A percentile compares a stretch with the other conserved stretches of the same genome.
These are phyloP conservation scores for Raphanus hybrid DNA, from an alignment of 441 rosid species.

Conservation along the genomic window DNA sequence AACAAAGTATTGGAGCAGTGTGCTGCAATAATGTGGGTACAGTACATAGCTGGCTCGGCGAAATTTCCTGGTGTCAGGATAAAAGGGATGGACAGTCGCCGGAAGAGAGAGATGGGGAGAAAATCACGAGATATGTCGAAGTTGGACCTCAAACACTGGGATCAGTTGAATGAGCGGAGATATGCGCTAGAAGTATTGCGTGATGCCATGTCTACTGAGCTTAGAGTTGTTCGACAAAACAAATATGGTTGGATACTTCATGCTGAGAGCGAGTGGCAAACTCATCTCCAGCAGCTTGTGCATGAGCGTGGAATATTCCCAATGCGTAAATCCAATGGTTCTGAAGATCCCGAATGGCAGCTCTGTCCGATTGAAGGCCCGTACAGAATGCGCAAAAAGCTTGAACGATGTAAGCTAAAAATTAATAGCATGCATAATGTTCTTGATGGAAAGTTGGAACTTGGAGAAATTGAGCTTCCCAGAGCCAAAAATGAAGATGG, in stretches of 20 bases:
- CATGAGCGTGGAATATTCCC: too few relatives aligned
- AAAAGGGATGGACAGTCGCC: slow-evolving; percentile 95
- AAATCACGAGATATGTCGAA: slow-evolving; percentile 85
- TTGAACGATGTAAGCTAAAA: slow-evolving; percentile 85
- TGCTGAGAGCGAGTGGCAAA: slow-evolving; percentile 99
- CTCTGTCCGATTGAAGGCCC: slow-evolving; percentile 99
- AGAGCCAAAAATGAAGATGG: slow-evolving; percentile 63
- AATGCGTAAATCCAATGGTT: too few relatives aligned
- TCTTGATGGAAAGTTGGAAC: slow-evolving; percentile 78
- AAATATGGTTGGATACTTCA: slow-evolving; percentile 99
- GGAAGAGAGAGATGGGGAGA: slow-evolving; percentile 94
- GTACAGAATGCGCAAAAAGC: slow-evolving; percentile 99
- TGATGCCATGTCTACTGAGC: slow-evolving; percentile 98
- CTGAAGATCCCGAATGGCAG: slow-evolving; percentile 85
- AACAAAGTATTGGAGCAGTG: slow-evolving; percentile 95
- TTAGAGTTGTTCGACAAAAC: slow-evolving; percentile 99
- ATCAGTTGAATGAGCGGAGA: slow-evolving; percentile 94
- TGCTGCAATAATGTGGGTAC: slow-evolving; percentile 99
- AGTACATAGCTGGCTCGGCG: slow-evolving; percentile 95
- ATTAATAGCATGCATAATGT: slow-evolving; percentile 91
- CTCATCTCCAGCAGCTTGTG: slow-evolving; percentile 10
- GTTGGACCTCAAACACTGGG: slow-evolving; percentile 93
- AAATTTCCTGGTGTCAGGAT: slow-evolving; percentile 99
- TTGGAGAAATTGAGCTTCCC: slow-evolving; percentile 67
- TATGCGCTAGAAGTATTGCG: slow-evolving; percentile 97